Evolutionary conservation across 257 asterid genomes (phyloP).

Genomic region (Coffea eugenioides): DNA sequence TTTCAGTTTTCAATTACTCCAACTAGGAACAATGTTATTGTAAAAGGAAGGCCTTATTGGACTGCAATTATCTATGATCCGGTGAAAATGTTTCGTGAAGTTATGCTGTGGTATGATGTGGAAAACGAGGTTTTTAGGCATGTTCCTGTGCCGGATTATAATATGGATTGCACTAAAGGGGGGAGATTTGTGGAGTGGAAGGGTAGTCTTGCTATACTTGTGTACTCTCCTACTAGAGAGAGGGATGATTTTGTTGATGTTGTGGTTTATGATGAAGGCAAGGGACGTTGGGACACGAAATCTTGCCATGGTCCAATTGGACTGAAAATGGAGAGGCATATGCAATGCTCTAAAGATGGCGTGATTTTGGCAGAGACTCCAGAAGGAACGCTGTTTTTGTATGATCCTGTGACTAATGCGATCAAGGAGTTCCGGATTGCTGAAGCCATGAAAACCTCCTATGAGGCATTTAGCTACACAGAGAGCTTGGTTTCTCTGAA

Average conservation of each 20-base stretch:
- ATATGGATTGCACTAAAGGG: too few species aligned
- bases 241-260: neutral
- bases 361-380: conserved; percentile 11
- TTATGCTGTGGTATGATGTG: neutral
- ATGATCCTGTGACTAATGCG: neutral
- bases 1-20: neutral
- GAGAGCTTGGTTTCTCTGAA: conserved; percentile 16
- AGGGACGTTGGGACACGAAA: neutral
- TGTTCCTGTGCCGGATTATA: neutral
- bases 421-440: neutral
- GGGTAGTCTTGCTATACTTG: neutral
- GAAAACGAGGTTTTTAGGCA: neutral
- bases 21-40: neutral
- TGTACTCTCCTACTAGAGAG: neutral
- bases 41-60: conserved; percentile 5
- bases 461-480: conserved; percentile 10
- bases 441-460: neutral
- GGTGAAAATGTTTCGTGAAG: neutral
- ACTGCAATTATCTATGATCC: neutral
- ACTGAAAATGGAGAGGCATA: neutral
- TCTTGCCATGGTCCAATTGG: neutral
- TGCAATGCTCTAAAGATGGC: conserved; percentile 11
- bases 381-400: conserved; percentile 2
- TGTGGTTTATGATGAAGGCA: neutral
- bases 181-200: conserved; percentile 3